Evolutionary conservation across 2,329 filamentous ascomycete genomes (phyloP).

Genomic region (Waltergamsia citrina): DNA sequence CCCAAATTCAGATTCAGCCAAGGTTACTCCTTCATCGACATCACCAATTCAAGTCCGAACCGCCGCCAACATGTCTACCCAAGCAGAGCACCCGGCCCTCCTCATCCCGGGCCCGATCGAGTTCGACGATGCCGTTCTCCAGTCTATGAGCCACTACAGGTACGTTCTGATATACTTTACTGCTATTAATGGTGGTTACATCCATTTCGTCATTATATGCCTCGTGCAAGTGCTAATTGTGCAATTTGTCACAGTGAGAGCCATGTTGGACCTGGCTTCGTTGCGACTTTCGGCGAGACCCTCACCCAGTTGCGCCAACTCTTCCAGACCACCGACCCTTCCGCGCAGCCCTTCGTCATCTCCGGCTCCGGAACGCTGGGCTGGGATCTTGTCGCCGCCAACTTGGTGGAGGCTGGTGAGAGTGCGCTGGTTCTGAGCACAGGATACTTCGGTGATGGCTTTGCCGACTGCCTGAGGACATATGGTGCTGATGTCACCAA

Average conservation of each 20-base stretch:
- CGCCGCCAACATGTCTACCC: conserved; percentile 45
- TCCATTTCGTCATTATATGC: background rate
- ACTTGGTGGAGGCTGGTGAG: conserved; percentile 82
- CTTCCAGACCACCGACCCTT: conserved; percentile 78
- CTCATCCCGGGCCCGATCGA: conserved; percentile 97
- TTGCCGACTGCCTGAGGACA: conserved; percentile 82
- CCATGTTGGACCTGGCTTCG: conserved; percentile 83
- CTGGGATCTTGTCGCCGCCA: conserved; percentile 94
- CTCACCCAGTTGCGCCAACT: conserved; percentile 82
- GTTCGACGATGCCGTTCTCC: conserved; percentile 92
- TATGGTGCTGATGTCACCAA: conserved; percentile 89
- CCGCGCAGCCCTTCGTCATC: conserved; percentile 85
- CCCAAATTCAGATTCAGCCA: conserved; percentile 9
- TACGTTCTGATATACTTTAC: conserved; percentile 29
- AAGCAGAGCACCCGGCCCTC: conserved; percentile 59
- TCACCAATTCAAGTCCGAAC: conserved; percentile 5
- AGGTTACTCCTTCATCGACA: conserved; percentile 5
- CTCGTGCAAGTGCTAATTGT: background rate
- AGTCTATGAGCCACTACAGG: conserved; percentile 94
- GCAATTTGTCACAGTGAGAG: conserved; percentile 57
- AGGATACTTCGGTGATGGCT: conserved; percentile 94
- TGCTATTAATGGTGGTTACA: conserved; percentile 4
- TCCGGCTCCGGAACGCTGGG: conserved; percentile 92
- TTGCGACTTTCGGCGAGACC: conserved; percentile 83
- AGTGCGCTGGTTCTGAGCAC: conserved; percentile 89